phyloP scores from a whole-genome alignment of 2,329 filamentous ascomycete species.

The Diaporthe batatas region DNA sequence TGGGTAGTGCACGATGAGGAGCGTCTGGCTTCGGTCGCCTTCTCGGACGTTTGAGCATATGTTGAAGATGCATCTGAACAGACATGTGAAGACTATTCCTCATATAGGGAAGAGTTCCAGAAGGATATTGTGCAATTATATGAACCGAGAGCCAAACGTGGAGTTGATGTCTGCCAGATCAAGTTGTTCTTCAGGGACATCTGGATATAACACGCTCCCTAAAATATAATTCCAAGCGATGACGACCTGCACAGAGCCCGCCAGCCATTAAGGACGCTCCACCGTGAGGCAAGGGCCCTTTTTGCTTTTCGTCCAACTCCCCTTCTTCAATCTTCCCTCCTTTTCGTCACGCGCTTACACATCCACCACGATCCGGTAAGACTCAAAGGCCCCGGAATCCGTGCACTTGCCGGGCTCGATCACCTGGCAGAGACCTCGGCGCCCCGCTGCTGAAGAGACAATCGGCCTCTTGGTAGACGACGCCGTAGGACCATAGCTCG shows the following conservation, averaged over 20 bases:
- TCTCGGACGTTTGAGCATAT: not conserved
- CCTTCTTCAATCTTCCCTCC: not conserved
- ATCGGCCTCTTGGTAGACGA: not conserved
- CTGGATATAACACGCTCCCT: not conserved
- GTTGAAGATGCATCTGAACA: not conserved
- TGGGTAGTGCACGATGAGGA: not conserved
- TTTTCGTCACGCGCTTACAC: not conserved
- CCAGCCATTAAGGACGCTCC: not conserved
- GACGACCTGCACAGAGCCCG: not conserved
- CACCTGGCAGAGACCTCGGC: not conserved
- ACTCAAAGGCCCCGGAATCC: constrained; percentile 24
- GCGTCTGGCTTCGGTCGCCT: not conserved
- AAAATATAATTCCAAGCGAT: not conserved
- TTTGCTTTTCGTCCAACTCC: no score
- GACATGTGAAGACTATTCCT: not conserved
- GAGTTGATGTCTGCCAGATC: not conserved
- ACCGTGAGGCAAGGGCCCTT: not conserved
- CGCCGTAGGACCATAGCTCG: constrained; percentile 29
- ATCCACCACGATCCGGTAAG: constrained; percentile 31
- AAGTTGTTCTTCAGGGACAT: not conserved
- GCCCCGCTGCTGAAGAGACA: constrained; percentile 5
- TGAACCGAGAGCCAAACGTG: not conserved
- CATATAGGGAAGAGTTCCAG: not conserved
- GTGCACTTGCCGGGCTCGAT: constrained; percentile 28
- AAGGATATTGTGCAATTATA: not conserved